These are phyloP conservation scores for Fusarium nurragi DNA, from an alignment of 2,329 filamentous ascomycete genomes.

Conservation along the genomic window DNA sequence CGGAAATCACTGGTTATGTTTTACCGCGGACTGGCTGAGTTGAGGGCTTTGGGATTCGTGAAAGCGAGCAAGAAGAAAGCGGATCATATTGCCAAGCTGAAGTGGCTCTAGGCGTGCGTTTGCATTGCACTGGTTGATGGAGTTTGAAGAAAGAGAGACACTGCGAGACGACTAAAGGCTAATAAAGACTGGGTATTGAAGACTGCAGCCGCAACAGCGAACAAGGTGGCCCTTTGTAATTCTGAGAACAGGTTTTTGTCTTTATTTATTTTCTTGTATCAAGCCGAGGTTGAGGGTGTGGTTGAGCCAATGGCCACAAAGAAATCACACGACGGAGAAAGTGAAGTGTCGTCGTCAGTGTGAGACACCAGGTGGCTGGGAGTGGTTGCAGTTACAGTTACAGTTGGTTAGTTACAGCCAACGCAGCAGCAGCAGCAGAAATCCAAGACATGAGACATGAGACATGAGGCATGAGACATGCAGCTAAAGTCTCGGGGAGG, in stretches of 20 bases:
- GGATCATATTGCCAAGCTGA: slow-evolving; percentile 91
- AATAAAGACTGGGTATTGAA: slow-evolving; percentile 2
- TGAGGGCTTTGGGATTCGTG: slow-evolving; percentile 86
- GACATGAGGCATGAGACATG: no score
- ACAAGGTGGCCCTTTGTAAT: slow-evolving; percentile 7
- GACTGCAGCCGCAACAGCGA: neutral
- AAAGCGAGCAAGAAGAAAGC: slow-evolving; percentile 91
- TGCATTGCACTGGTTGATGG: slow-evolving; percentile 17
- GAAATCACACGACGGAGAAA: no score
- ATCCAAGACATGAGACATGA: slow-evolving; percentile 40
- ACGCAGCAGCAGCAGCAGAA: slow-evolving; percentile 32
- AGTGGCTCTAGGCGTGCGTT: slow-evolving; percentile 66
- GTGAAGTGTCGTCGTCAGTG: slow-evolving; percentile 32
- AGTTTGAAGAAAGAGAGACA: slow-evolving; percentile 27
- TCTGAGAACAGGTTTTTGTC: slow-evolving; percentile 11
- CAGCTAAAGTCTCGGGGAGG: slow-evolving; percentile 15
- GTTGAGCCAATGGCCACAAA: slow-evolving; percentile 14
- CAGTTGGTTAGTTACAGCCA: slow-evolving; percentile 19
- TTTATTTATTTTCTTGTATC: neutral
- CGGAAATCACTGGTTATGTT: slow-evolving; percentile 76
- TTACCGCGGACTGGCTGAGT: slow-evolving; percentile 84
- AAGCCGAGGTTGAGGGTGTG: neutral
- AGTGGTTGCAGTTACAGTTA: slow-evolving; percentile 13
- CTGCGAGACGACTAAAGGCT: slow-evolving; percentile 6
- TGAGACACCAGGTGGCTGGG: slow-evolving; percentile 42